Evolutionary conservation across 208 protist genomes (phyloP), one percentile per base, ranked within the genome.

Genomic region (Herpetomonas tarakana): DNA sequence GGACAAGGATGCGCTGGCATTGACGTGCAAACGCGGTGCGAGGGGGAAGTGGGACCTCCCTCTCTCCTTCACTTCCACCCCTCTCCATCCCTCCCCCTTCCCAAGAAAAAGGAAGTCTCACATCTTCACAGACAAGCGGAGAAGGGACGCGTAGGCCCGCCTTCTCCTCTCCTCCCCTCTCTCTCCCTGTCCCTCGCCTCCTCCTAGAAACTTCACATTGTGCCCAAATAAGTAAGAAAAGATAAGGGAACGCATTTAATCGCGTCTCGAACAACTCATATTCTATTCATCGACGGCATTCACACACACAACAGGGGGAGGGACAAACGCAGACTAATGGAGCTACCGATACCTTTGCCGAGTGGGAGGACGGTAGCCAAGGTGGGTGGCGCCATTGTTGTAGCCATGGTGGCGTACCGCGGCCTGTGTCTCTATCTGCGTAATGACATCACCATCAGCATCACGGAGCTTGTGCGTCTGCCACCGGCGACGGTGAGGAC

Each of bases 401-500:
- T 68, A 47, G 65, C 67, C 22, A 60, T 81, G 28, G 45, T 88
- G 35, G 64, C 71, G 41, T 86, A 83, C 57, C 74, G 72, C 24
- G 73, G 73, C 26, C 44, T 78, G 27, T 60, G 62, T 28, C 72
- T 77, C 51, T 91, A 86, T 57, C 55, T 71, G 18, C 70, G 68
- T n/a, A 91, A 94, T 62, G 70, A 81, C 18, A 83, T 94, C 18
- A 86, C 78, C 35, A 53, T 94, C 35, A 81, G 71, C 39, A 62
- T 94, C 11, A 89, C 82, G 30, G 88, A 94, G 68, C 58, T 94
- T 24, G 81, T 91, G 58, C 76, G 76, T 11, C 65, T 94, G 39
- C 83, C 83, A 18, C 38, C 66, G 9, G 25, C 62, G 27, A 52
- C 61, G 9, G 24, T 57, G 35, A 47, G 30, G 52, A 4, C 45